These are phyloP conservation scores for Pyrenula massariospora DNA, from an alignment of 495 filamentous ascomycete species.

Conservation along the genomic window DNA sequence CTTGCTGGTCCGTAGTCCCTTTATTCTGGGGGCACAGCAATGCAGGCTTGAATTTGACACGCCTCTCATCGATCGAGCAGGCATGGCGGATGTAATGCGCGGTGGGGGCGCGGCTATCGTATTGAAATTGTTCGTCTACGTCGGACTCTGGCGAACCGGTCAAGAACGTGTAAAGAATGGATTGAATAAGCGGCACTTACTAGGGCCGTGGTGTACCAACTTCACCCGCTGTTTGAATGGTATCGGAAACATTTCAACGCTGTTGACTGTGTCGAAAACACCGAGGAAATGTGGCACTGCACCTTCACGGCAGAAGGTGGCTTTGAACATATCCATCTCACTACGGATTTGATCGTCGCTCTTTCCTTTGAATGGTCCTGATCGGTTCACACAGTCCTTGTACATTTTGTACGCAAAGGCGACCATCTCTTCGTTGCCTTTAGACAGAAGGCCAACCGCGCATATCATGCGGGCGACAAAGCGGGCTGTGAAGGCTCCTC, in stretches of 20 bases:
- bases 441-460: constrained; percentile 64
- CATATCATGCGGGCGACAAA: constrained; percentile 58
- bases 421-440: constrained; percentile 82
- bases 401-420: constrained; percentile 85
- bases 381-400: constrained; percentile 66
- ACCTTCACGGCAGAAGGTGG: constrained; percentile 26
- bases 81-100: constrained; percentile 28
- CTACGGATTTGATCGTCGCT: background rate
- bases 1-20: background rate
- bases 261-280: constrained; percentile 34
- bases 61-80: constrained; percentile 31
- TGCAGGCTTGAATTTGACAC: constrained; percentile 26
- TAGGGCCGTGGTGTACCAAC: background rate
- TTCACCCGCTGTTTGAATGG: constrained; percentile 6
- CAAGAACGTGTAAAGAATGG: background rate
- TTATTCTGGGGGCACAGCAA: background rate
- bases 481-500: constrained; percentile 77
- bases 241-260: constrained; percentile 19
- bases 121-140: constrained; percentile 1
- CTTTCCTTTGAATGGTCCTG: constrained; percentile 8
- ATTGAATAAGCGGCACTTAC: background rate
- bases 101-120: constrained; percentile 5
- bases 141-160: background rate
- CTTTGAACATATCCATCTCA: constrained; percentile 23
- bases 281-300: constrained; percentile 24